Percentiles rank a stretch among this genome's conserved stretches.
phyloP scores from a whole-genome alignment of 2,329 filamentous ascomycete genomes.

The Pseudocercospora fijiensis region DNA sequence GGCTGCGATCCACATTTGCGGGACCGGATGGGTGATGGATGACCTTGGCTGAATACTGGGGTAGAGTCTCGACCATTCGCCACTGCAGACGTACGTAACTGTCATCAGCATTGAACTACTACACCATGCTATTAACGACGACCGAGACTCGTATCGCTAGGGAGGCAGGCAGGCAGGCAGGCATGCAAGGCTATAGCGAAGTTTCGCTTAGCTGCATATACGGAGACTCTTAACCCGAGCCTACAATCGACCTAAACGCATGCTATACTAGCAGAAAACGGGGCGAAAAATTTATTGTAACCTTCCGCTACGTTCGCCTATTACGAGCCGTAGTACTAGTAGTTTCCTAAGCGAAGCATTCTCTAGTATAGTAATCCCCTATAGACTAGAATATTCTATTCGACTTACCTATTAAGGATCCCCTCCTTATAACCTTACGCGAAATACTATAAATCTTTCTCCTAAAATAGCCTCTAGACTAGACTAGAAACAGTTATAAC shows the following conservation, averaged over 20 bases:
- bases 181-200: constrained; percentile 7
- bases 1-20: constrained; percentile 19
- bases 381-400: background rate
- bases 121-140: background rate
- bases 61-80: background rate
- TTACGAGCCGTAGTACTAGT: background rate
- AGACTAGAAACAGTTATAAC: background rate
- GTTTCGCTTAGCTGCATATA: background rate
- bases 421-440: too few relatives aligned
- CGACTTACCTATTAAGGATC: too few relatives aligned
- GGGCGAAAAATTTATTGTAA: too few relatives aligned
- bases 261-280: too few relatives aligned
- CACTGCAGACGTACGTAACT: background rate
- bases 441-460: too few relatives aligned
- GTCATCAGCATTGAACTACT: background rate
- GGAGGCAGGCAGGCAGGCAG: too few relatives aligned
- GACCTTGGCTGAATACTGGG: constrained; percentile 1
- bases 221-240: too few relatives aligned
- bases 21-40: constrained; percentile 20
- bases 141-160: constrained; percentile 1
- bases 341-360: background rate
- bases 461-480: too few relatives aligned
- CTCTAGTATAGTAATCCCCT: too few relatives aligned
- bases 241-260: too few relatives aligned
- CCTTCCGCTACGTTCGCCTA: too few relatives aligned